phyloP scores from a whole-genome alignment of 1,284 basidiomycete genomes.

The Chondrostereum purpureum region DNA sequence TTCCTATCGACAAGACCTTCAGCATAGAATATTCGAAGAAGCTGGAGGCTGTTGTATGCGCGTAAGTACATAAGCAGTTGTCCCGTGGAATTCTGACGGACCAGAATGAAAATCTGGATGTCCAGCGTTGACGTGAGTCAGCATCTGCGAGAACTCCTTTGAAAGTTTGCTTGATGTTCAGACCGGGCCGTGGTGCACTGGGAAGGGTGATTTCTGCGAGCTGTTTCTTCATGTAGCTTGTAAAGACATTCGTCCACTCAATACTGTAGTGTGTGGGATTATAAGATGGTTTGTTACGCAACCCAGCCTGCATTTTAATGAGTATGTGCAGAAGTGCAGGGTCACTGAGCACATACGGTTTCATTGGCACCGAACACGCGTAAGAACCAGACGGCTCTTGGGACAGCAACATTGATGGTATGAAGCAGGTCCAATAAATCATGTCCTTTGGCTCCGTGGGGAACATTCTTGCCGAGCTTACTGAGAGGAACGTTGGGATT shows the following conservation, averaged over 20 bases:
- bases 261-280: slow-evolving; percentile 80
- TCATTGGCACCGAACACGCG: slow-evolving; percentile 94
- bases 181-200: slow-evolving; percentile 61
- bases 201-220: slow-evolving; percentile 80
- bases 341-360: slow-evolving; percentile 48
- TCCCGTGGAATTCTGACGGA: slow-evolving; percentile 26
- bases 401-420: slow-evolving; percentile 73
- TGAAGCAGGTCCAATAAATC: slow-evolving; percentile 88
- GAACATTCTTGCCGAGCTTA: slow-evolving; percentile 85
- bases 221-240: slow-evolving; percentile 87
- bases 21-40: slow-evolving; percentile 74
- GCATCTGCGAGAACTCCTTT: slow-evolving; percentile 69
- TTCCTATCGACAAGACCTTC: slow-evolving; percentile 80
- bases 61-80: neutral
- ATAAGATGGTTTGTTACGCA: slow-evolving; percentile 66
- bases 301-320: slow-evolving; percentile 43
- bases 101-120: slow-evolving; percentile 77
- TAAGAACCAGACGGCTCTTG: slow-evolving; percentile 92
- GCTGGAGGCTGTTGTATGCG: slow-evolving; percentile 47
- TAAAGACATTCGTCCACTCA: slow-evolving; percentile 86
- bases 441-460: slow-evolving; percentile 89
- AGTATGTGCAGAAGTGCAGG: slow-evolving; percentile 4
- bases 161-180: slow-evolving; percentile 76
- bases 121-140: slow-evolving; percentile 70
- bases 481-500: slow-evolving; percentile 84